Base-by-base conservation (phyloP, 306 rosid species). In the Styphnolobium japonicum region DNA sequence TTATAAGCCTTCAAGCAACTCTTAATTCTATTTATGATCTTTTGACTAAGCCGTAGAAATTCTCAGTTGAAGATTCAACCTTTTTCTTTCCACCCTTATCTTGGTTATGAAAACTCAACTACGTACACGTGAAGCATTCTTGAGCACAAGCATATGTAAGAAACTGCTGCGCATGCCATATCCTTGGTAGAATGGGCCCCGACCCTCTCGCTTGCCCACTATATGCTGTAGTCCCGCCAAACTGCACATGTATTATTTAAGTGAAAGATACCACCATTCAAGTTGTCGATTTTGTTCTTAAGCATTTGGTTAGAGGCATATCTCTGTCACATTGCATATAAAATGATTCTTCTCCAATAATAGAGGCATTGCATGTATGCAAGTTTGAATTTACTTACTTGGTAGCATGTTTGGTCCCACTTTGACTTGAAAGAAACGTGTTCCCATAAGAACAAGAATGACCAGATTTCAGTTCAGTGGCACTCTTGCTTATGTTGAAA, bases 291-390 rank as follows among this genome's bases (percentile, higher is more conserved):
- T 58, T 64, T 73, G 58, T 67, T 71, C 51, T 45, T 66, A 74
- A 67, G 8, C 76, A 66, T 7, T 33, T 43, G 56, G 80, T 81
- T 73, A 43, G 80, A 43, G 55, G 14, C 65, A 67, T 52, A 63
- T 82, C 31, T 45, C 51, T 58, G 6, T 75, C 81, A 75, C 42
- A 43, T 8, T 53, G 0, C 34, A 67, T 29, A n/a, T 14, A 57
- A 60, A 67, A 65, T 40, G 4, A 40, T 19, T 81, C n/a, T 34
- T 36, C 80, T 74, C 19, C 71, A 56, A 75, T 64, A 29, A 64
- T 73, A 46, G 57, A 34, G 15, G 56, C 69, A 66, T 36, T 67
- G 56, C 16, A 11, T 15, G 15, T 40, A 48, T 27, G 36, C 43
- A 79, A 48, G 8, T 73, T 73, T 80, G 84, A 73, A 52, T 27